Base-by-base conservation (phyloP, 2,329 filamentous ascomycete species). In the Huntiella decipiens region DNA sequence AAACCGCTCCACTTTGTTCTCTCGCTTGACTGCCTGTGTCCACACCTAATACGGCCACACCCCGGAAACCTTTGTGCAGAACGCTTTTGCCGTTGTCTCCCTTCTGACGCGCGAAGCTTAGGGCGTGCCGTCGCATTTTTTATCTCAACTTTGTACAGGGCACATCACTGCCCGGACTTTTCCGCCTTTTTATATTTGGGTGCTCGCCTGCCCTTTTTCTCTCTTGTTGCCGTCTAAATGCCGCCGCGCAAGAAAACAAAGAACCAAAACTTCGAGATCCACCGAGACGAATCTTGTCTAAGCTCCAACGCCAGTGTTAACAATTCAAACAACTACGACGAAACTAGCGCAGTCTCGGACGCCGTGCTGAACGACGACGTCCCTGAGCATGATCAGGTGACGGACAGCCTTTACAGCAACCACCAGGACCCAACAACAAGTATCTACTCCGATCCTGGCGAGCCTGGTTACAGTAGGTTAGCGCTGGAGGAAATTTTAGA, bases 271-370 rank as follows among this genome's bases (percentile, higher is more conserved):
- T 49, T 49, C 43, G 47, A 45, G 35, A 49, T 49, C 34, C 47
- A 45, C 35, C 47, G 47, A 38, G 47, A 49, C 47, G 47, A 45
- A 43, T 49, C 47, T 16, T 49, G 47, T 39, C 43, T 49, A 12
- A 49, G 47, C 35, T 49, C 47, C 43, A 49, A 49, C 47, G 44
- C 39, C 16, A 49, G 47, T 22, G 43, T 45, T 7, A 43, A 49
- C 16, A 39, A 45, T 17, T 22, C 22, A 13, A 39, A 37, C 17
- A 16, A 43, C 34, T 19, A 17, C 37, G 28, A 17, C 10, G 43
- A 43, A 36, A 38, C 38, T 8, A 44, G 19, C 17, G 13, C 33
- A 11, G 43, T 15, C 33, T 7, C 34, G 4, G 19, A 28, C 17
- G 15, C 12, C 12, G 39, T n/a, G 13, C 19, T 31, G 22, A 28